A percentile compares a stretch with the other conserved stretches of the same genome.
These are phyloP conservation scores for Dalechampia spathulata DNA, from an alignment of 441 rosid genomes.

Conservation along the genomic window DNA sequence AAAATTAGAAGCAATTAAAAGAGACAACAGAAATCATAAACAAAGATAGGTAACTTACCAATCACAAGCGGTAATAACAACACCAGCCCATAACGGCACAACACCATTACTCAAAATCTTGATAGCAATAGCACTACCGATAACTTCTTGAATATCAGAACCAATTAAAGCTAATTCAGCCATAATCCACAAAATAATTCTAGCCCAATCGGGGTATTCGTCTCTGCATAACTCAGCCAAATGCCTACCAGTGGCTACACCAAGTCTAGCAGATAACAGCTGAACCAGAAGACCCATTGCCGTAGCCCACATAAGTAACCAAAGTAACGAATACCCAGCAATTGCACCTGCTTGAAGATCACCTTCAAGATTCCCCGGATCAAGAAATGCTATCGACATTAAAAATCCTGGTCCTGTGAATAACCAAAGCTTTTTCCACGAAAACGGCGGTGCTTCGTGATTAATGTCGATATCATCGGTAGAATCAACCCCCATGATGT, in stretches of 20 bases:
- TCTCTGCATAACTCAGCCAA: slow-evolving; percentile 94
- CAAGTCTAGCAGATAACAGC: slow-evolving; percentile 76
- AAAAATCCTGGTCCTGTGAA: slow-evolving; percentile 89
- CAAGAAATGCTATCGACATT: slow-evolving; percentile 89
- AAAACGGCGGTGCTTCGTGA: slow-evolving; percentile 57
- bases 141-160: slow-evolving; percentile 89
- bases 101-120: slow-evolving; percentile 64
- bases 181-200: slow-evolving; percentile 75
- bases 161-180: slow-evolving; percentile 87
- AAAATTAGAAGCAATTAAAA: too few species aligned
- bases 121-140: slow-evolving; percentile 90
- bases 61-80: slow-evolving; percentile 64
- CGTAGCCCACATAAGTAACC: slow-evolving; percentile 89
- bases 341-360: slow-evolving; percentile 91
- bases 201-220: slow-evolving; percentile 89
- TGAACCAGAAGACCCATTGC: slow-evolving; percentile 84
- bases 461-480: slow-evolving; percentile 12
- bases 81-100: slow-evolving; percentile 87
- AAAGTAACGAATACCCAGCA: slow-evolving; percentile 83
- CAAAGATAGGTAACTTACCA: slow-evolving; percentile 36
- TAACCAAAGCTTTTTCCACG: slow-evolving; percentile 84
- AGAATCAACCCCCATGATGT: slow-evolving; percentile 37
- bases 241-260: slow-evolving; percentile 80
- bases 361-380: slow-evolving; percentile 90
- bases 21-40: too few species aligned